These are phyloP conservation scores for Lepidium africanum DNA, from an alignment of 345 rosid genomes.

Conservation along the genomic window DNA sequence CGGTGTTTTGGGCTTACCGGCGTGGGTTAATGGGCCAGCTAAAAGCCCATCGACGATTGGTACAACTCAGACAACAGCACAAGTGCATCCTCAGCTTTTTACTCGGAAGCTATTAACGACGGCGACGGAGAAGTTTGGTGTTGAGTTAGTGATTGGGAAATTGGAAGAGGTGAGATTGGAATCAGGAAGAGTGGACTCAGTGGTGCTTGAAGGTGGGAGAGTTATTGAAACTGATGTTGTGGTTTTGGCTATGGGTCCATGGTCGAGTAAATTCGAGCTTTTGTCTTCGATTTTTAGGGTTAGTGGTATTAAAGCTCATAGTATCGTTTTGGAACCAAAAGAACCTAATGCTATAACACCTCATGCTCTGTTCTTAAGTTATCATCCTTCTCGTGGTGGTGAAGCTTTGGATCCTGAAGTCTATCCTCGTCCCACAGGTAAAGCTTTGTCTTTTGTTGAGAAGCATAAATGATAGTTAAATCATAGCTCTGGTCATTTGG, in stretches of 20 bases:
- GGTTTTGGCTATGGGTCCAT: constrained; percentile 78
- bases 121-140: constrained; percentile 54
- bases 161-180: constrained; percentile 43
- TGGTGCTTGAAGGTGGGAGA: constrained; percentile 54
- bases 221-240: constrained; percentile 54
- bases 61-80: constrained; percentile 63
- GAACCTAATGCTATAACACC: constrained; percentile 52
- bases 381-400: constrained; percentile 41
- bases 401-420: constrained; percentile 69
- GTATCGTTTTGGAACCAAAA: constrained; percentile 68
- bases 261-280: constrained; percentile 68
- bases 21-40: constrained; percentile 70
- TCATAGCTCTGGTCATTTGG: too few relatives aligned
- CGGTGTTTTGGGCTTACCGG: constrained; percentile 31
- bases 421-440: constrained; percentile 79
- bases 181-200: constrained; percentile 45
- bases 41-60: constrained; percentile 45
- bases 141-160: constrained; percentile 69
- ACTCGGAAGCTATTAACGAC: constrained; percentile 43
- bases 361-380: constrained; percentile 64
- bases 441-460: not conserved
- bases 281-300: constrained; percentile 56
- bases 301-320: constrained; percentile 72
- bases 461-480: too few relatives aligned
- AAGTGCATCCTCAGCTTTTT: constrained; percentile 78